phyloP scores from a whole-genome alignment of 2,329 filamentous ascomycete species.

The Lizonia empirigonia region DNA sequence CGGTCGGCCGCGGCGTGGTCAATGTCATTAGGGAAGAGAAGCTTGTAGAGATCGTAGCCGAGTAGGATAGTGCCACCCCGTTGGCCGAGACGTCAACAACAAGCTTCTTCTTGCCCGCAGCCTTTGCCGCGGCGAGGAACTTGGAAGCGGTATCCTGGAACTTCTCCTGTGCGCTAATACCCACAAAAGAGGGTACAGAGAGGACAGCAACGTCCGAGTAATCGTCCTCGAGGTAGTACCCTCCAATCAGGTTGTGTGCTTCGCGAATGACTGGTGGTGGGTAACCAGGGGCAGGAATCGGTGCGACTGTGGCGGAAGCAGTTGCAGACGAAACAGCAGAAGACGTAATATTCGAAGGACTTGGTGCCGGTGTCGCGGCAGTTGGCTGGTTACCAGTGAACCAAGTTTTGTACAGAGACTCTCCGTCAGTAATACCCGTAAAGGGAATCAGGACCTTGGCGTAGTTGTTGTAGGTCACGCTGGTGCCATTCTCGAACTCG shows the following conservation, averaged over 20 bases:
- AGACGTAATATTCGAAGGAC: conserved; percentile 16
- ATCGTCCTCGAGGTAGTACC: conserved; percentile 54
- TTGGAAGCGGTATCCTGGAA: conserved; percentile 52
- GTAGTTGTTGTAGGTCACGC: conserved; percentile 50
- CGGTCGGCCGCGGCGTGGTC: conserved; percentile 58
- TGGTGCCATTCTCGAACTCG: conserved; percentile 54
- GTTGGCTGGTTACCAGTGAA: conserved; percentile 38
- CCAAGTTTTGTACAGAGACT: conserved; percentile 49
- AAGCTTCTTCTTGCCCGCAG: conserved; percentile 63
- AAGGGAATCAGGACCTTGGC: conserved; percentile 52
- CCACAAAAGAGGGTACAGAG: conserved; percentile 51
- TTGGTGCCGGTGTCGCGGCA: conserved; percentile 26
- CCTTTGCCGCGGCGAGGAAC: conserved; percentile 52
- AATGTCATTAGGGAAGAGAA: conserved; percentile 58
- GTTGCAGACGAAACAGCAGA: conserved; percentile 22
- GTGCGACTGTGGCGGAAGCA: conserved; percentile 25
- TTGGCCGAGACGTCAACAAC: conserved; percentile 65
- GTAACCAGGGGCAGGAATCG: conserved; percentile 50
- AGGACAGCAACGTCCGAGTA: conserved; percentile 56
- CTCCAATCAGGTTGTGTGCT: conserved; percentile 51
- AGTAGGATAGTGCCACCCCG: conserved; percentile 64
- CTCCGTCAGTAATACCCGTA: conserved; percentile 50
- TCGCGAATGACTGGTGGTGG: conserved; percentile 53
- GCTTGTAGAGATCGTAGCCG: conserved; percentile 67
- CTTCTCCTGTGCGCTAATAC: conserved; percentile 33